Evolutionary conservation across 1,139 yeast genomes (phyloP).

Genomic region (Geotrichum klebahnii): DNA sequence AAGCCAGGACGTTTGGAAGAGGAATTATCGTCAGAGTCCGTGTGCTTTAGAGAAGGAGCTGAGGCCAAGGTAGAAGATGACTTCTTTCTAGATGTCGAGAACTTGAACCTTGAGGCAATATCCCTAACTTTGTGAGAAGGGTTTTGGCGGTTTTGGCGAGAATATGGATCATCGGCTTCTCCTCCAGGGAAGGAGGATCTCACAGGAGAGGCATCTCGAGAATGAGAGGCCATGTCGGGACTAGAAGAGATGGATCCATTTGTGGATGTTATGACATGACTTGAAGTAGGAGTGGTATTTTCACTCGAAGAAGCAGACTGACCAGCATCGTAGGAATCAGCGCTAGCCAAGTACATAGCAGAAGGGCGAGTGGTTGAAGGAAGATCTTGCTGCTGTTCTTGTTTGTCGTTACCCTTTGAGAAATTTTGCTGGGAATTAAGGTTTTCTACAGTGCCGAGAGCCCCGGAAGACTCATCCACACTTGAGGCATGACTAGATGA

Average conservation of each 20-base stretch:
- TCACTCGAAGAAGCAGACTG: slow-evolving; percentile 1
- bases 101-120: slow-evolving; percentile 40
- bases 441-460: no score
- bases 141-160: slow-evolving; percentile 36
- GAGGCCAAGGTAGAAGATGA: slow-evolving; percentile 17
- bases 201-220: slow-evolving; percentile 27
- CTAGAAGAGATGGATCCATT: slow-evolving; percentile 1
- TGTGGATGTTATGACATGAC: slow-evolving; percentile 8
- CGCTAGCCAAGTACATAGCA: slow-evolving; percentile 14
- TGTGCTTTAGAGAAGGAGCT: slow-evolving; percentile 8
- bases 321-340: slow-evolving; percentile 8
- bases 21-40: slow-evolving; percentile 20
- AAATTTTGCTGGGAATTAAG: background rate
- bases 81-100: slow-evolving; percentile 28
- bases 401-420: background rate
- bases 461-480: no score
- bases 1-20: slow-evolving; percentile 17
- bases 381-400: background rate
- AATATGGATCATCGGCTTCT: slow-evolving; percentile 37
- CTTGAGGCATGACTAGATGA: no score
- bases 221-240: slow-evolving; percentile 19
- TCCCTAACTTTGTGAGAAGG: slow-evolving; percentile 33
- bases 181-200: slow-evolving; percentile 29
- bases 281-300: slow-evolving; percentile 17
- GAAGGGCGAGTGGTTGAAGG: slow-evolving; percentile 8